phyloP scores from a whole-genome alignment of 2,329 filamentous ascomycete species.

The Colletotrichum agaves region DNA sequence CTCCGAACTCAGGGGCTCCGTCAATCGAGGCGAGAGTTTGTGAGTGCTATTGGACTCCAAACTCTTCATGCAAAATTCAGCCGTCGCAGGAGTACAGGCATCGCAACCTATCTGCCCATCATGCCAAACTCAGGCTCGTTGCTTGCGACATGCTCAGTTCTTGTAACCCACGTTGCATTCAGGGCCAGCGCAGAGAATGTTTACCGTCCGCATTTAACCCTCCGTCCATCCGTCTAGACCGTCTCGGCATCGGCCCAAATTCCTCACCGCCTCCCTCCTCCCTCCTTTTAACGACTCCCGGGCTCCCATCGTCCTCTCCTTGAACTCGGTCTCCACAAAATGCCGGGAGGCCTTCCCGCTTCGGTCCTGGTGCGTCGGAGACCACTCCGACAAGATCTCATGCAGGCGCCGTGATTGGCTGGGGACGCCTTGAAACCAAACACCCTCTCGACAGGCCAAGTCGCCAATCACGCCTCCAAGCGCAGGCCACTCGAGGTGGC shows the following conservation, averaged over 20 bases:
- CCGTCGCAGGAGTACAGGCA: background rate
- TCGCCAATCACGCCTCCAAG: constrained; percentile 24
- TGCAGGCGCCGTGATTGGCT: constrained; percentile 25
- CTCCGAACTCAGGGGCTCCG: background rate
- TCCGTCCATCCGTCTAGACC: constrained; percentile 8
- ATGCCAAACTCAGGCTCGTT: constrained; percentile 9
- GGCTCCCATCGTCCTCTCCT: constrained; percentile 11
- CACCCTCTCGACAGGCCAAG: constrained; percentile 15
- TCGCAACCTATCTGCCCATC: background rate
- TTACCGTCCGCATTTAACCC: background rate
- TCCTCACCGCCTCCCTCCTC: constrained; percentile 32
- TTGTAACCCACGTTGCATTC: constrained; percentile 7
- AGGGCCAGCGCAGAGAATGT: constrained; percentile 18
- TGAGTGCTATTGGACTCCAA: background rate
- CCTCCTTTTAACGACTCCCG: constrained; percentile 13
- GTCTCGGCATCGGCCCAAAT: constrained; percentile 23
- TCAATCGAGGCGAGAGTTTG: constrained; percentile 5
- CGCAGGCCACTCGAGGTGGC: constrained; percentile 17
- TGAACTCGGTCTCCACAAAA: constrained; percentile 15
- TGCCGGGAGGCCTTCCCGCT: constrained; percentile 28
- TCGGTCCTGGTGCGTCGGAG: constrained; percentile 35
- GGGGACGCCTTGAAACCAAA: constrained; percentile 4
- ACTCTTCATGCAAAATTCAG: constrained; percentile 1
- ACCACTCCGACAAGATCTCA: constrained; percentile 17
- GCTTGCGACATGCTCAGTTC: background rate